Percentiles rank a stretch among this genome's conserved stretches.
phyloP scores from a whole-genome alignment of 106 monocot genomes.

The Dioscorea alata region DNA sequence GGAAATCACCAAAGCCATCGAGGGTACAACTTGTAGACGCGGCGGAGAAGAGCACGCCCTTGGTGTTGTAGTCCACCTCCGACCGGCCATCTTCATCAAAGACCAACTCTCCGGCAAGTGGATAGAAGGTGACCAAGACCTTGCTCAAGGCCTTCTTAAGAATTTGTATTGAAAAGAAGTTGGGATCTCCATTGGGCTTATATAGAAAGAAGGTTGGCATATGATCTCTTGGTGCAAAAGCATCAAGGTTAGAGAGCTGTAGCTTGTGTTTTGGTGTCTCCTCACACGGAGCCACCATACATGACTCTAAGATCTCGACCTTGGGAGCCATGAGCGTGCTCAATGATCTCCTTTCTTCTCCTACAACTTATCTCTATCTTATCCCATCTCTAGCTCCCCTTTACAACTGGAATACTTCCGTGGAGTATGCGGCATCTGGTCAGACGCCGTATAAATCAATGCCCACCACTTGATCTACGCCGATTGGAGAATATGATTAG shows the following conservation, averaged over 20 bases:
- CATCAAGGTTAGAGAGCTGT: slow-evolving; percentile 19
- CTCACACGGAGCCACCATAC: slow-evolving; percentile 14
- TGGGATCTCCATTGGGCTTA: too few relatives aligned
- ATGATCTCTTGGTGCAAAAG: not conserved
- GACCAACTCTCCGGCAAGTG: slow-evolving; percentile 36
- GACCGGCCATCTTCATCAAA: slow-evolving; percentile 15
- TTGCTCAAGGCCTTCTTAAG: slow-evolving; percentile 22
- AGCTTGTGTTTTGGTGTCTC: slow-evolving; percentile 8
- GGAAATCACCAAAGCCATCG: slow-evolving; percentile 44
- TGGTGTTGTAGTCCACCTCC: slow-evolving; percentile 49
- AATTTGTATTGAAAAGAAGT: slow-evolving; percentile 11
- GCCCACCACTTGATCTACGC: too few relatives aligned
- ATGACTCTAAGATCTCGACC: slow-evolving; percentile 15
- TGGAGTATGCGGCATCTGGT: too few relatives aligned
- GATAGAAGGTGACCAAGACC: slow-evolving; percentile 44
- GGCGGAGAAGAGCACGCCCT: slow-evolving; percentile 49
- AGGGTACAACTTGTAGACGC: slow-evolving; percentile 22
- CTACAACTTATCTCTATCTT: too few relatives aligned
- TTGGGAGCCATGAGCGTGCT: too few relatives aligned
- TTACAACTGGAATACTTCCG: too few relatives aligned
- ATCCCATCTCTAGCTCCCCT: too few relatives aligned
- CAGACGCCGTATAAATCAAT: too few relatives aligned
- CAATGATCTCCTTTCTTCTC: too few relatives aligned
- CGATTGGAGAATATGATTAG: too few relatives aligned
- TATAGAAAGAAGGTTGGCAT: slow-evolving; percentile 20